Conservation (phyloP, 2,329 filamentous ascomycete genomes). For the Trichoderma guizhouense region DNA sequence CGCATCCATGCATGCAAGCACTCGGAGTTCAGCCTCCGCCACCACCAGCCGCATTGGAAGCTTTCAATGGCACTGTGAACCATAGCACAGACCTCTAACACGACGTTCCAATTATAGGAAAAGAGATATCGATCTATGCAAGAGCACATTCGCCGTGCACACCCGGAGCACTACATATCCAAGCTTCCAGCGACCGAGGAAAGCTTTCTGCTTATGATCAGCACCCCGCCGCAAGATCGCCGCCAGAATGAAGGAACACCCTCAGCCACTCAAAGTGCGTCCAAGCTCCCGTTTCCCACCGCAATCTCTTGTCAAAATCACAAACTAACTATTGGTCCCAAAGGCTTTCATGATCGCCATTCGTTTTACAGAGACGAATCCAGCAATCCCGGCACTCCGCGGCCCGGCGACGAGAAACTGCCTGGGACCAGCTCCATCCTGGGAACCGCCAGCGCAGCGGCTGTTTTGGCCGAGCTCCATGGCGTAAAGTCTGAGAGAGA, state of each 20-base stretch:
- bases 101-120: slow-evolving; percentile 56
- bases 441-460: slow-evolving; percentile 69
- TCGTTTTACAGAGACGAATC: slow-evolving; percentile 62
- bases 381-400: slow-evolving; percentile 65
- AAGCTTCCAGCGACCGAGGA: slow-evolving; percentile 98
- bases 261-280: slow-evolving; percentile 34
- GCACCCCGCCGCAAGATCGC: slow-evolving; percentile 74
- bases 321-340: slow-evolving; percentile 23
- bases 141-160: slow-evolving; percentile 95
- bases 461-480: slow-evolving; percentile 78
- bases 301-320: not conserved
- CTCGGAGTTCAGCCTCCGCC: slow-evolving; percentile 23
- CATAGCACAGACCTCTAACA: slow-evolving; percentile 1
- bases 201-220: slow-evolving; percentile 96
- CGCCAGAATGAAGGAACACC: slow-evolving; percentile 43
- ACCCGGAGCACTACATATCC: slow-evolving; percentile 94
- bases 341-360: slow-evolving; percentile 42
- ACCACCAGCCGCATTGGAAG: slow-evolving; percentile 10
- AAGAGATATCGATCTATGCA: slow-evolving; percentile 98
- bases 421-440: slow-evolving; percentile 44
- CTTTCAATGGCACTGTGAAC: slow-evolving; percentile 15
- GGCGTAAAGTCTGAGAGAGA: slow-evolving; percentile 72
- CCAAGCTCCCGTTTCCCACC: slow-evolving; percentile 14
- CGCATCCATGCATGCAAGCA: not conserved
- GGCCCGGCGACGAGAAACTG: slow-evolving; percentile 62